Base-by-base conservation (phyloP, 768 basidiomycete genomes). In the Tulasnella sp. region DNA sequence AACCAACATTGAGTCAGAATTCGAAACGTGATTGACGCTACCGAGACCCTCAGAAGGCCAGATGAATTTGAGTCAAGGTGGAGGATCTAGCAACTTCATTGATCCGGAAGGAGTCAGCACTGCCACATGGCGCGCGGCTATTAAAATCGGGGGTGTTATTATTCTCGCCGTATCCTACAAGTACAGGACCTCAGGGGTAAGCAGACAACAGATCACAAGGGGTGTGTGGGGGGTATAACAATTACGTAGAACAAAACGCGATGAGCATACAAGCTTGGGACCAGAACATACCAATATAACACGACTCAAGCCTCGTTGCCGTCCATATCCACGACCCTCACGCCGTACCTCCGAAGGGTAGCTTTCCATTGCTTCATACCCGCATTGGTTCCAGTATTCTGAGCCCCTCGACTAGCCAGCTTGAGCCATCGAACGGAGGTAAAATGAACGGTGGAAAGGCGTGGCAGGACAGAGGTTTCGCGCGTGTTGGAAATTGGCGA, bases 261-360 rank as follows among this genome's bases (percentile, higher is more conserved):
- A 23, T n/a, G 51, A 51, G 51, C 29, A 35, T 26, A 16, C 26
- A 67, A 67, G 32, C 55, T 4, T 9, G 23, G n/a, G 29, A 15
- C 29, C n/a, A 35, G 61, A 67, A 67, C 61, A 67, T 67, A 67
- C 61, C 61, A 67, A 16, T 26, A 67, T 13, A 75, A 26, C 57
- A 55, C 74, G 23, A 39, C 61, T 77, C 77, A 71, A 73, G 77
- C 69, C 7, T 77, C 77, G 40, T 29, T 72, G n/a, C 55, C 70
- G 15, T 77, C 77, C 77, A 77, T 77, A 72, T 77, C 77, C 6
- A 71, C 32, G 26, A 77, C 77, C n/a, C 46, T 70, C 26, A 77
- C 71, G 5, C 77, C 77, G 44, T 70, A 77, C 40, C 77, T 26
- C 71, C 77, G 71, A 35, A 77, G 51, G 35, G 26, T 37, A 26